Base-by-base conservation (phyloP, 2,329 filamentous ascomycete species). In the Bipolaris bicolor region DNA sequence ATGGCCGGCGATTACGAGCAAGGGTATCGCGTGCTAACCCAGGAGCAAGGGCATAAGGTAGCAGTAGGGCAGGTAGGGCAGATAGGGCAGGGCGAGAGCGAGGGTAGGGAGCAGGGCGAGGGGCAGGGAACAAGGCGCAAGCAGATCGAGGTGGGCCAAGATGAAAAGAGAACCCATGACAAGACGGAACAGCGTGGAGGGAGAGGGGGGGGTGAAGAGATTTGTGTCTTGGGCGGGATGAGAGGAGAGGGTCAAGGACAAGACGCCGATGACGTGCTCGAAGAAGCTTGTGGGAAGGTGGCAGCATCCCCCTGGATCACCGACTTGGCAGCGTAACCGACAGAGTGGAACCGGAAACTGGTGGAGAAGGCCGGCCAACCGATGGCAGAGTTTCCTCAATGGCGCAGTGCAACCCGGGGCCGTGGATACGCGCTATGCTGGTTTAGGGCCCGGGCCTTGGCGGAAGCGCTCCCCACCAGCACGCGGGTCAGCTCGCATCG, bases 271-370 rank as follows among this genome's bases (percentile, higher is more conserved):
- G 63, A 68, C 60, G 63, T 66, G 60, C 64, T 55, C 39, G 57
- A 33, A 29, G 50, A 53, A 53, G 49, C 20, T 52, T 34, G 49
- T 47, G 26, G 43, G 31, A 48, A 48, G 15, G 34, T 40, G 34
- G 41, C 41, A 47, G 53, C 39, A 41, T 52, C 22, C 51, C 49
- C 47, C 48, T 57, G 53, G 34, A 58, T 45, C 52, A 53, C 33
- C 43, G 24, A 16, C 59, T 63, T 59, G 60, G 58, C 59, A 26
- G 44, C 48, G 59, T 57, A 63, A 61, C 72, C 72, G 72, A 71
- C 69, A 66, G 68, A 20, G 49, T 66, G 72, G 72, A 66, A 40
- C 65, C 63, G 70, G 69, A 64, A 65, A 57, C 55, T 60, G 57
- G 65, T 66, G 62, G 61, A 61, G 64, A 49, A 52, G 41, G 33